A percentile compares a stretch with the other conserved stretches of the same genome.
These are phyloP conservation scores for Boletellus ananas DNA, from an alignment of 768 basidiomycete species.

Conservation along the genomic window DNA sequence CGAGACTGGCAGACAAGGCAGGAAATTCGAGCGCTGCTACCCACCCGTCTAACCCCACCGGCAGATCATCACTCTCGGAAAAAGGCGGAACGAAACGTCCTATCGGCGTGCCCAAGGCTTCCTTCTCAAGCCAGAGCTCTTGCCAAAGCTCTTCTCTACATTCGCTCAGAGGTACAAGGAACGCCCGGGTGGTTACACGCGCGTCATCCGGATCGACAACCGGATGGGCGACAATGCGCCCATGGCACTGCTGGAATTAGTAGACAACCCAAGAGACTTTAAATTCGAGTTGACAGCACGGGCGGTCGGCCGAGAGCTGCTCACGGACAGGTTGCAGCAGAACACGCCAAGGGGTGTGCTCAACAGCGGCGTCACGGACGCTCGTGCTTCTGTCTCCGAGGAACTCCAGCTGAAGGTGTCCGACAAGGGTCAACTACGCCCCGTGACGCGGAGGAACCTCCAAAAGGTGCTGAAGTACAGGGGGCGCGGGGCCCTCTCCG, in stretches of 20 bases:
- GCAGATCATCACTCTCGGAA: constrained; percentile 89
- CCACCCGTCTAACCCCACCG: constrained; percentile 4
- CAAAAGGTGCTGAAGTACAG: constrained; percentile 69
- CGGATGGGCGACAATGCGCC: constrained; percentile 92
- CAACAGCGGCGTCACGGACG: constrained; percentile 46
- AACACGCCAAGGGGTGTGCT: constrained; percentile 45
- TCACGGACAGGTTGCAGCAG: constrained; percentile 50
- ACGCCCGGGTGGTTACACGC: constrained; percentile 92
- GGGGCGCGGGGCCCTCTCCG: constrained; percentile 39
- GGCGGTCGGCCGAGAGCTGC: constrained; percentile 79
- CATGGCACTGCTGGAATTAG: constrained; percentile 87
- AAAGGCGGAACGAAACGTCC: constrained; percentile 72
- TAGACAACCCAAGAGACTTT: constrained; percentile 88
- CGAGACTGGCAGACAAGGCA: constrained; percentile 91
- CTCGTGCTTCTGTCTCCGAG: constrained; percentile 43
- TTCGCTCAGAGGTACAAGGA: constrained; percentile 76
- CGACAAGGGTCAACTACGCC: constrained; percentile 46
- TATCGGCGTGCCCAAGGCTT: constrained; percentile 72
- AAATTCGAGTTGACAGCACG: constrained; percentile 86
- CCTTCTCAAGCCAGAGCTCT: constrained; percentile 63
- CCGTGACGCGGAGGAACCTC: constrained; percentile 70
- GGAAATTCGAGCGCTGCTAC: neutral
- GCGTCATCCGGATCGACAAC: constrained; percentile 88
- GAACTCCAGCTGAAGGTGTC: constrained; percentile 42
- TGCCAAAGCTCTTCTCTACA: constrained; percentile 80